Percentiles rank a stretch among this genome's conserved stretches.
Evolutionary conservation across 176 grass and related monocot genomes (phyloP).

Genomic region (Hordeum marinum): DNA sequence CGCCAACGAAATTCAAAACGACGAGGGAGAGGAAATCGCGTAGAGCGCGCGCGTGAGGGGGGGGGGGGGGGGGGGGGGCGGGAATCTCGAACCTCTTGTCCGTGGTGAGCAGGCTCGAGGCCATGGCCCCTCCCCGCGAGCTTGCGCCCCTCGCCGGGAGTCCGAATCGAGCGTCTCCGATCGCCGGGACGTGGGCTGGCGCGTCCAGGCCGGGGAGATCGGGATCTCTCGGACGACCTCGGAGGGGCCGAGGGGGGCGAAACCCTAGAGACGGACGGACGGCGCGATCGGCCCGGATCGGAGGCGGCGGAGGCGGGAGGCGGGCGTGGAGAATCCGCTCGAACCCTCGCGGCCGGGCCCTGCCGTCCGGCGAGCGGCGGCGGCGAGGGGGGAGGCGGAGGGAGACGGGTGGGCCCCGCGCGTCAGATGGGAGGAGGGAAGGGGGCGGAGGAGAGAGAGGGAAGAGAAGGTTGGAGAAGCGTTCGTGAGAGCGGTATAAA

Average conservation of each 20-base stretch:
- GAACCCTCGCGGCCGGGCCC: conserved; percentile 9
- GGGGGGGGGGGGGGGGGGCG: neutral
- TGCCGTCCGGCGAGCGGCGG: conserved; percentile 45
- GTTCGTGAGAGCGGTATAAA: neutral
- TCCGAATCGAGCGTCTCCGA: conserved; percentile 21
- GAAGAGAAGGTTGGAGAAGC: neutral
- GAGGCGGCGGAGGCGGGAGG: neutral
- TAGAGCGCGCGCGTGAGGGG: neutral
- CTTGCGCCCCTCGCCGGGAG: neutral
- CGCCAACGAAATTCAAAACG: neutral
- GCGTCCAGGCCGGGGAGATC: neutral
- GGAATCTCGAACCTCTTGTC: conserved; percentile 47
- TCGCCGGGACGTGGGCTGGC: neutral
- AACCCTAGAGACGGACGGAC: conserved; percentile 36
- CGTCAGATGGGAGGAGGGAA: neutral
- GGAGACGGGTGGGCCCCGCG: conserved; percentile 31
- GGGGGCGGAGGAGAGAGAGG: neutral
- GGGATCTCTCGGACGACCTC: conserved; percentile 17
- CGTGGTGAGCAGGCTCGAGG: conserved; percentile 38
- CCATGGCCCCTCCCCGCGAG: conserved; percentile 34
- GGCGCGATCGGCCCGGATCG: conserved; percentile 30
- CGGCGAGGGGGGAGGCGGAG: neutral
- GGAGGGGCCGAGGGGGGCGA: neutral
- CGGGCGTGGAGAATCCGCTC: neutral
- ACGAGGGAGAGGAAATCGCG: neutral